Evolutionary conservation across 208 protist genomes (phyloP), one percentile per base, ranked within the genome.

Genomic region (Trypanosoma platydactyli): DNA sequence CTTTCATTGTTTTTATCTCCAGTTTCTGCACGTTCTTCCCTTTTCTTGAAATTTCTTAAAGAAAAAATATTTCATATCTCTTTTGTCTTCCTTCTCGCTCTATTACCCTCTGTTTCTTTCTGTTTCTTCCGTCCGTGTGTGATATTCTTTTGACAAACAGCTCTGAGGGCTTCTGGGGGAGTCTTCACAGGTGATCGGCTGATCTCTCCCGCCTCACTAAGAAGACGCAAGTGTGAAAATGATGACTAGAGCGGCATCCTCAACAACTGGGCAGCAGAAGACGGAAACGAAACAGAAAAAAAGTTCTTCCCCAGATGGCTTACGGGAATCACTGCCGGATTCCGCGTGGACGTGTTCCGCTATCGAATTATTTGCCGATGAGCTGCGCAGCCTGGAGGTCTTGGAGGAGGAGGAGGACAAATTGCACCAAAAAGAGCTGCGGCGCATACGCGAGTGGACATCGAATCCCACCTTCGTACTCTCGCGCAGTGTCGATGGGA

Each of bases 321-420:
- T 58, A 25, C 24, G 33, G 3, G 57, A 59, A 22, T 38, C 76
- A 11, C 71, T 88, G 18, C 27, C 86, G 45, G 76, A 84, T 42
- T 81, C 81, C 4, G 25, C 69, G n/a, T 93, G 87, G 87, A 68
- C 70, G 33, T 33, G 70, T 13, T 65, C 64, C 33, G 84, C 79
- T 2, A 69, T 80, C 16, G 55, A 80, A 12, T 73, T 84, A 27
- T 93, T 93, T 44, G 64, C 49, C 6, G 76, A 73, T 22, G 87
- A 93, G 55, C 68, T 93, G 13, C 64, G 70, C 13, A 81, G 90
- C 56, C 51, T 93, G 22, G 73, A 83, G 50, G 45, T 73, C 50
- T 67, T 93, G 20, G 69, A 80, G 42, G 46, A 73, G 62, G 45
- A 51, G 48, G 79, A 90, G 22, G 73, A 79, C 20, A 65, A 68